Evolutionary conservation across 805 yeast species (phyloP), one percentile per base, ranked within the genome.

Genomic region (Metschnikowia lachancei): DNA sequence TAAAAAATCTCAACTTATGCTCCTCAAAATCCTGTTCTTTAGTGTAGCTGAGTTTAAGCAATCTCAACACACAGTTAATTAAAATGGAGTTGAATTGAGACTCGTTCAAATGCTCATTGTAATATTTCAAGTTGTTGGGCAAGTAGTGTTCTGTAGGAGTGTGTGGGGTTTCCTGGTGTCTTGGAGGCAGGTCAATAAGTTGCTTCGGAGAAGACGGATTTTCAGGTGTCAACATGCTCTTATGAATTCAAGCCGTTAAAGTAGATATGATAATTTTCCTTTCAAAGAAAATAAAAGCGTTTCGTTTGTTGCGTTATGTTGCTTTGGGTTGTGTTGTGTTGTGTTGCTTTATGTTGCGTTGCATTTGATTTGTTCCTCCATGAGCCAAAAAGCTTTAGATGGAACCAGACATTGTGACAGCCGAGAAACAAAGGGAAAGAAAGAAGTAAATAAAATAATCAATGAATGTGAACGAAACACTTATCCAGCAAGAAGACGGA

Each of bases 51-150:
- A 70, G 60, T 47, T 66, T 69, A 37, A 70, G 51, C 48, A 71
- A 61, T 43, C 66, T 67, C 35, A 69, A 52, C 6, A 69, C 56
- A 41, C 70, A 62, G 52, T 70, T 69, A 36, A 70, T 60, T 43
- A 71, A 60, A 33, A 70, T 66, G 30, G 62, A 55, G 59, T 71
- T 72, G 54, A 72, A 72, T 53, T 71, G 75, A 29, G 56, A 49
- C 56, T 72, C 72, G 53, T 65, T 69, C 41, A 72, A 55, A 49
- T 68, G 65, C 44, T 62, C 62, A 43, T 66, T 65, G 59, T 71
- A 72, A 55, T 72, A 72, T 45, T 65, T 62, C 55, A 61, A 63
- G 56, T 70, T 64, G 56, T 68, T 70, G 16, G 76, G 76, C 14
- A 55, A 57, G 36, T 46, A 51, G 36, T 46, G 50, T 35, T 54